Evolutionary conservation across 179 eudicot genomes (phyloP), one percentile per base, ranked within the genome.

Genomic region (Drosera spatulata): DNA sequence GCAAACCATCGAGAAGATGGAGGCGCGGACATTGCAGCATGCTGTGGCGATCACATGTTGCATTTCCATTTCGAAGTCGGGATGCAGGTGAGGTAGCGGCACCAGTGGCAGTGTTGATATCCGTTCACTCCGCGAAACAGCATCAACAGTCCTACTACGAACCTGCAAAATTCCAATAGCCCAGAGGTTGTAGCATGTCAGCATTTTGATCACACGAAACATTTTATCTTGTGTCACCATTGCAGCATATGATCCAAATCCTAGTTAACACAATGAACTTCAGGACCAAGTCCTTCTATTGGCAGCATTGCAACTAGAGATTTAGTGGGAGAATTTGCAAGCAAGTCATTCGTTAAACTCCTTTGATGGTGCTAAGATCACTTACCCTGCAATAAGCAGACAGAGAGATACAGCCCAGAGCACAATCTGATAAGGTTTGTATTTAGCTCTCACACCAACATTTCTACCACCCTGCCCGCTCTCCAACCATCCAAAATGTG

Each of bases 361-460:
- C 33, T 22, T 22, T 22, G 33, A 22, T 22, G 33, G 42, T 7
- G 10, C 3, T 41, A 51, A 44, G 5, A 11, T 14, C 5, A 65
- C 76, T 77, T 62, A 88, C 94, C 86, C 81, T 0, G 57, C 60
- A 53, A 77, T 15, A 7, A 85, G 64, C 22, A 80, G 22, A 9
- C 78, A 33, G 15, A 83, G 69, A 48, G 94, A 65, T 12, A 72
- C 5, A 13, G 72, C 61, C 60, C 82, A 71, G 7, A 88, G 39
- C 14, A 70, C 67, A 37, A 43, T 69, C 44, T 83, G 94, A 53
- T 78, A 81, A 0, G 71, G 49, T 73, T 80, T 85, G 66, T 76
- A 83, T 66, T 88, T 88, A 50, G 85, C 52, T 63, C 68, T 74
- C 2, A 72, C 42, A 50, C 76, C 38, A 61, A 54, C 41, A 53